These are phyloP conservation scores for Alternaria sp. DNA, from an alignment of 2,329 filamentous ascomycete genomes.

Conservation along the genomic window DNA sequence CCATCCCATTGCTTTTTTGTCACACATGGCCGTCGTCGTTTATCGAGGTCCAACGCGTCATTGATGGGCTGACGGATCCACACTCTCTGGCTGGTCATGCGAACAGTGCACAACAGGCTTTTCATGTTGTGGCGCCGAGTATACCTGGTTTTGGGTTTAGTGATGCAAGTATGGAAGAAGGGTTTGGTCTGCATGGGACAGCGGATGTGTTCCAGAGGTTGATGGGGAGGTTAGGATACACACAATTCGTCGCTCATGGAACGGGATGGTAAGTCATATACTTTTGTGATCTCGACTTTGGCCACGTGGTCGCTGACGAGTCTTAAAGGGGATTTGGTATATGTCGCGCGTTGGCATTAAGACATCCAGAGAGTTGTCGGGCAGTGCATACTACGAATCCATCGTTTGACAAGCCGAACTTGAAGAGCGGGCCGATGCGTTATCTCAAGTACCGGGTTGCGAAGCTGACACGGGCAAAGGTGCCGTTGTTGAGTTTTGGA, in stretches of 20 bases:
- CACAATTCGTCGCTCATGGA: slow-evolving; percentile 64
- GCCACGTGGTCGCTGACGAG: background rate
- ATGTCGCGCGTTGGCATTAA: slow-evolving; percentile 55
- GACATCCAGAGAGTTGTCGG: slow-evolving; percentile 59
- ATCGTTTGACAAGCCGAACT: slow-evolving; percentile 57
- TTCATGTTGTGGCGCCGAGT: slow-evolving; percentile 71
- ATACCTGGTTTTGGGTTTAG: slow-evolving; percentile 72
- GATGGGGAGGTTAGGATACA: slow-evolving; percentile 67
- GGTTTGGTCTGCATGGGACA: slow-evolving; percentile 59
- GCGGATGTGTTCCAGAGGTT: slow-evolving; percentile 63
- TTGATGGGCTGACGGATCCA: slow-evolving; percentile 62
- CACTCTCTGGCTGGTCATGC: slow-evolving; percentile 46
- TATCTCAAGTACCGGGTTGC: slow-evolving; percentile 66
- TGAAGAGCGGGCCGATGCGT: slow-evolving; percentile 52
- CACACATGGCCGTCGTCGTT: slow-evolving; percentile 72
- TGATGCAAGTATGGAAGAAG: slow-evolving; percentile 62
- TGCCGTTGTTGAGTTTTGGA: slow-evolving; percentile 60
- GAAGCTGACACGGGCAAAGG: slow-evolving; percentile 42
- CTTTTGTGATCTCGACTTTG: background rate
- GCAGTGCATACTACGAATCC: slow-evolving; percentile 68
- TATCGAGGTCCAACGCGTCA: slow-evolving; percentile 63
- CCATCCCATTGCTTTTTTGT: slow-evolving; percentile 68
- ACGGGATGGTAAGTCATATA: slow-evolving; percentile 53
- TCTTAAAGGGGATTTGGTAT: slow-evolving; percentile 51
- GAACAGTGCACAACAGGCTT: slow-evolving; percentile 51